Percentiles rank a stretch among this genome's conserved stretches.
Evolutionary conservation across 208 protist genomes (phyloP).

Genomic region (Trypanosoma conorhini): DNA sequence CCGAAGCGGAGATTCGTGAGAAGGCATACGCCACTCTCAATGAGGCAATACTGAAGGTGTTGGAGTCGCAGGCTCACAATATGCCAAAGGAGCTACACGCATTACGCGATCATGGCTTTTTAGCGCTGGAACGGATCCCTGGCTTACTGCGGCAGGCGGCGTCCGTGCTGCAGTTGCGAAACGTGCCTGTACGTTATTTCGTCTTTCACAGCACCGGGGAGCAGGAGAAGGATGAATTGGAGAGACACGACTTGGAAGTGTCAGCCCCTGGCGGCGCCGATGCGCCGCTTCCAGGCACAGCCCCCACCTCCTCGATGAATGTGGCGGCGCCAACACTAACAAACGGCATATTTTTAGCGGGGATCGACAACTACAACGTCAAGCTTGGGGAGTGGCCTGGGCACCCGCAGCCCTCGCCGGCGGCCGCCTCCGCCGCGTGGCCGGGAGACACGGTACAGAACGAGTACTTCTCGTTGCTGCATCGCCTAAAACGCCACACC

Average conservation of each 20-base stretch:
- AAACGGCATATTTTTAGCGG: constrained; percentile 64
- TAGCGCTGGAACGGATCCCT: constrained; percentile 71
- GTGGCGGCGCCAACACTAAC: constrained; percentile 12
- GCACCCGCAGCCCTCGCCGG: constrained; percentile 32
- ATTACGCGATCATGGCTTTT: constrained; percentile 62
- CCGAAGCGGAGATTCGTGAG: constrained; percentile 62
- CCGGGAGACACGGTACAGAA: constrained; percentile 47
- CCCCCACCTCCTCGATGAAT: constrained; percentile 5
- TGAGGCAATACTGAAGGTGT: constrained; percentile 63
- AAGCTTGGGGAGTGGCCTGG: constrained; percentile 72
- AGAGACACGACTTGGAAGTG: not conserved
- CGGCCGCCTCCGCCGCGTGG: constrained; percentile 14
- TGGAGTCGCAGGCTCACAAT: constrained; percentile 37
- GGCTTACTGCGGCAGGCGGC: constrained; percentile 58
- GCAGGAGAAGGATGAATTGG: constrained; percentile 7
- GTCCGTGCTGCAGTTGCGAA: constrained; percentile 59
- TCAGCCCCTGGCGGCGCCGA: not conserved
- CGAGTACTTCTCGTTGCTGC: constrained; percentile 78
- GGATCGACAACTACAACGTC: constrained; percentile 50
- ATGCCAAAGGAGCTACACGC: constrained; percentile 57
- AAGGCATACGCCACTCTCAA: constrained; percentile 64
- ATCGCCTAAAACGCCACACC: constrained; percentile 54
- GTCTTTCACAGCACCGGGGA: constrained; percentile 78
- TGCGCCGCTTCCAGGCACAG: not conserved
- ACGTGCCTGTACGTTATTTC: constrained; percentile 77